phyloP scores from a whole-genome alignment of 2,329 filamentous ascomycete species.

The Colletotrichum liaoningense region DNA sequence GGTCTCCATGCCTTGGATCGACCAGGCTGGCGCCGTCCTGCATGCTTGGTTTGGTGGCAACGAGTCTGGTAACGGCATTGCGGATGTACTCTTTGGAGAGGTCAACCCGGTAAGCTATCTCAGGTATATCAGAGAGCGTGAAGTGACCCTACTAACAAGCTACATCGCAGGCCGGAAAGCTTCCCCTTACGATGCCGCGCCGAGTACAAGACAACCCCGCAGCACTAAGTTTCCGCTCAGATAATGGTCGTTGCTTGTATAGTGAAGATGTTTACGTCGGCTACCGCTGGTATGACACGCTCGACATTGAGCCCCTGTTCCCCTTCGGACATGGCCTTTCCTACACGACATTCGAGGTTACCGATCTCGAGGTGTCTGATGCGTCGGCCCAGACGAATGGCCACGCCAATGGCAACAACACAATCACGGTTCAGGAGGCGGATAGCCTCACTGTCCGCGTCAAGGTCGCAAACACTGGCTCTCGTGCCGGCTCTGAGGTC shows the following conservation, averaged over 20 bases:
- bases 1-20: slow-evolving; percentile 59
- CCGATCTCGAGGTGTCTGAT: slow-evolving; percentile 54
- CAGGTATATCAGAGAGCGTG: neutral
- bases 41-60: slow-evolving; percentile 45
- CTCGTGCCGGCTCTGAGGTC: slow-evolving; percentile 41
- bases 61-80: slow-evolving; percentile 40
- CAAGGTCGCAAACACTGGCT: slow-evolving; percentile 53
- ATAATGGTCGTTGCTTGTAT: slow-evolving; percentile 74
- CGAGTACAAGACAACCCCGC: slow-evolving; percentile 75
- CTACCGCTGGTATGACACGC: slow-evolving; percentile 75
- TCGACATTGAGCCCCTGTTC: slow-evolving; percentile 63
- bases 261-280: slow-evolving; percentile 81
- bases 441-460: slow-evolving; percentile 48
- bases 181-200: slow-evolving; percentile 77
- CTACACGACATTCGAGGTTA: slow-evolving; percentile 72
- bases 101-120: slow-evolving; percentile 50
- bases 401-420: slow-evolving; percentile 36
- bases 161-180: slow-evolving; percentile 71
- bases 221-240: slow-evolving; percentile 73
- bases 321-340: slow-evolving; percentile 77
- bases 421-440: slow-evolving; percentile 55
- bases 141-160: neutral
- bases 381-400: slow-evolving; percentile 50
- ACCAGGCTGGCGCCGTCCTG: slow-evolving; percentile 52
- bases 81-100: slow-evolving; percentile 42